These are phyloP conservation scores for Dalbergia cultrata DNA, from an alignment of 306 rosid genomes.

Conservation along the genomic window DNA sequence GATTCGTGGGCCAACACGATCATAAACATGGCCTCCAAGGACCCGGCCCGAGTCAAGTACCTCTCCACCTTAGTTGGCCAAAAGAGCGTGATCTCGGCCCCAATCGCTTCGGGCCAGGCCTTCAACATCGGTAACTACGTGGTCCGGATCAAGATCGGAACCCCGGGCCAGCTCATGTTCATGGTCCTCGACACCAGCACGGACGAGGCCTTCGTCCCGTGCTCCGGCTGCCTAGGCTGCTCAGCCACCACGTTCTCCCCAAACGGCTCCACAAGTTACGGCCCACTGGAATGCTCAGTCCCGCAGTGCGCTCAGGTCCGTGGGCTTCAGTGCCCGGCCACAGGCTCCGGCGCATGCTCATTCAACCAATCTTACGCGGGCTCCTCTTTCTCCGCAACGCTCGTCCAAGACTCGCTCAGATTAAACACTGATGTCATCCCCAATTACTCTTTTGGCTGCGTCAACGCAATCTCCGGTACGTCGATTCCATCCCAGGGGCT, in stretches of 20 bases:
- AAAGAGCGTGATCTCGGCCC: conserved; percentile 60
- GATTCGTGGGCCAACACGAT: conserved; percentile 68
- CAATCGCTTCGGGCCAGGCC: conserved; percentile 86
- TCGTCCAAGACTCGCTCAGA: conserved; percentile 65
- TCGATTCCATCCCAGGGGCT: conserved; percentile 84
- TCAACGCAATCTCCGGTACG: conserved; percentile 61
- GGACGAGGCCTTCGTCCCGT: conserved; percentile 82
- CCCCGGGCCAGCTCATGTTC: conserved; percentile 78
- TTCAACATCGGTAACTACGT: conserved; percentile 81
- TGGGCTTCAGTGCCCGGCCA: conserved; percentile 69
- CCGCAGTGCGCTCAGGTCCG: conserved; percentile 67
- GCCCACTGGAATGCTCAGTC: conserved; percentile 66
- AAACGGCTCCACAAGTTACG: conserved; percentile 61
- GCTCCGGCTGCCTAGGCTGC: conserved; percentile 81
- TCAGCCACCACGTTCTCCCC: conserved; percentile 63
- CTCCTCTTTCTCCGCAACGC: conserved; percentile 77
- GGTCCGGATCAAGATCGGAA: conserved; percentile 74
- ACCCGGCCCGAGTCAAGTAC: conserved; percentile 70
- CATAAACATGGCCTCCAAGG: conserved; percentile 80
- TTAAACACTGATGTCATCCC: conserved; percentile 57
- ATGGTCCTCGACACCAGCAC: conserved; percentile 92
- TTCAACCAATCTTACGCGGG: conserved; percentile 88
- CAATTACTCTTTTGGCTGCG: conserved; percentile 73
- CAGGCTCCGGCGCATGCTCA: conserved; percentile 55
- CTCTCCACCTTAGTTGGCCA: conserved; percentile 62